phyloP scores from a whole-genome alignment of 441 rosid species.

The Jatropha multifida region DNA sequence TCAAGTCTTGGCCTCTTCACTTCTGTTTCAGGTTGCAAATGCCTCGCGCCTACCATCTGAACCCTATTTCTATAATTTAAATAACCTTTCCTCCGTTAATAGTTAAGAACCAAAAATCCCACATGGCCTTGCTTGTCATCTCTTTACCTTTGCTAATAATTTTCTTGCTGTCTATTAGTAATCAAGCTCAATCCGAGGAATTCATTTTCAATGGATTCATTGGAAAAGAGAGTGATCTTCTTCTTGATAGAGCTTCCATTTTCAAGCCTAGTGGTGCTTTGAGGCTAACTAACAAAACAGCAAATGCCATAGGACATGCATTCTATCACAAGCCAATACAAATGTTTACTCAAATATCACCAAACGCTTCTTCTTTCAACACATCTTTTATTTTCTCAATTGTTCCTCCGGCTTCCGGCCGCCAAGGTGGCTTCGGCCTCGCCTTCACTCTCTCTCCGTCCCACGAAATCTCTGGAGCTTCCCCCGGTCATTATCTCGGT shows the following conservation, averaged over 20 bases:
- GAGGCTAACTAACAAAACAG: slow-evolving; percentile 43
- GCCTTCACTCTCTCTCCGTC: slow-evolving; percentile 61
- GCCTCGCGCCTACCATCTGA: too few relatives aligned
- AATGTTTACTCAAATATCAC: slow-evolving; percentile 22
- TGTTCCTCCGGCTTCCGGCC: slow-evolving; percentile 28
- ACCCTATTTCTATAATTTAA: too few relatives aligned
- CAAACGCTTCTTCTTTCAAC: slow-evolving; percentile 41
- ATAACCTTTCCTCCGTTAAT: too few relatives aligned
- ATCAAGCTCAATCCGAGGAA: slow-evolving; percentile 16
- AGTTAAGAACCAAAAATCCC: not conserved
- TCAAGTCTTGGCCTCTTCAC: not conserved
- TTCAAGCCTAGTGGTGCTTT: slow-evolving; percentile 38
- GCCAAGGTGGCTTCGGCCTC: slow-evolving; percentile 61
- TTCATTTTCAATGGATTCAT: slow-evolving; percentile 55
- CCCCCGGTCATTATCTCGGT: slow-evolving; percentile 49
- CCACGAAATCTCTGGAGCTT: slow-evolving; percentile 35
- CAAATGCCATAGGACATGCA: slow-evolving; percentile 43
- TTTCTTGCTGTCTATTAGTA: slow-evolving; percentile 16
- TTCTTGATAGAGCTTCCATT: slow-evolving; percentile 17
- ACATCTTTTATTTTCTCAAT: slow-evolving; percentile 59
- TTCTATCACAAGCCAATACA: slow-evolving; percentile 45
- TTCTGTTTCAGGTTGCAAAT: too few relatives aligned
- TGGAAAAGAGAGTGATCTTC: slow-evolving; percentile 11
- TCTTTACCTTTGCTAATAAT: slow-evolving; percentile 12
- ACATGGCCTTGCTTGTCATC: slow-evolving; percentile 22